Base-by-base conservation (phyloP, 768 basidiomycete species). In the Phylloporus sp. region DNA sequence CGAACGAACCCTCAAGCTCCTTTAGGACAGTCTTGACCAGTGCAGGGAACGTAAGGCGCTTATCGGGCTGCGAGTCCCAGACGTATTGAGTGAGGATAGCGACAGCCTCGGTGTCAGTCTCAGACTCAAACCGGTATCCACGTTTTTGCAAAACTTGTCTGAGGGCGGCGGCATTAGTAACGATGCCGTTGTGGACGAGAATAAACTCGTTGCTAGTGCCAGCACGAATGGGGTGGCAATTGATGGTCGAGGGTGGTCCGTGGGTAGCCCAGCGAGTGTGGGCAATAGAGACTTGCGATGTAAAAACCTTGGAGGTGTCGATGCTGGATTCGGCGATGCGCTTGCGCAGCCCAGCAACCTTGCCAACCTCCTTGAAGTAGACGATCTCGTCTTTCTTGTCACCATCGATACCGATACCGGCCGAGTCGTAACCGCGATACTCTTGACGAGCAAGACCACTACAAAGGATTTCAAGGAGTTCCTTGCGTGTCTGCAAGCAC, bases 221-320 rank as follows among this genome's bases (percentile, higher is more conserved):
- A 15, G 88, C 90, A 62, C 85, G 85, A 62, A 97, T 82, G 48
- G 97, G 97, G 70, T 99, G 97, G 74, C 95, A 98, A 73, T 99
- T 99, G 62, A 79, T 70, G 47, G 83, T 79, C 4, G 86, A 88
- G 20, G 94, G 95, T 18, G 85, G 81, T 32, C 97, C 97, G 67
- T 99, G 97, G 18, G 97, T 99, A 2, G 97, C 97, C 97, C 97
- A 99, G 59, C 97, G 91, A 12, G 97, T 99, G 74, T 99, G 97
- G 12, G 95, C 95, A 72, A 99, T 97, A 34, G 92, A 93, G 40
- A 95, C 92, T 73, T 97, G 94, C 36, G 86, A 84, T 46, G 91
- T 66, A 71, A 82, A 86, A 32, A 80, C 77, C 76, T 91, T 93
- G 65, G 78, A 73, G 53, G 88, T 84, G 68, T 95, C 80, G 60